Evolutionary conservation across 495 filamentous ascomycete genomes (phyloP).

Genomic region (Sordaria brevicollis): DNA sequence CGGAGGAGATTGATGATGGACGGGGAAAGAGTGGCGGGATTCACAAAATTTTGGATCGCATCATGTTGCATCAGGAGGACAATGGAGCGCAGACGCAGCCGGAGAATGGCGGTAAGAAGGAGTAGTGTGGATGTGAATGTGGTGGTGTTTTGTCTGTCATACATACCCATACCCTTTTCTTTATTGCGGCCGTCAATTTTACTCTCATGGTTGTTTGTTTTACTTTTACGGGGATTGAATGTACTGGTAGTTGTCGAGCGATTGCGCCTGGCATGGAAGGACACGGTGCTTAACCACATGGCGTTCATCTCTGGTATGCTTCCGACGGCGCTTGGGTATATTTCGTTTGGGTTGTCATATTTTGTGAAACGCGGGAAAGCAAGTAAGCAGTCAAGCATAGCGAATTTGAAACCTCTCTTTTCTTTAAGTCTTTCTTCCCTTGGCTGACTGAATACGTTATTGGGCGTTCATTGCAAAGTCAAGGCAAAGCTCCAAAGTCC

Average conservation of each 20-base stretch:
- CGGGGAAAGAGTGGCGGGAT: constrained; percentile 33
- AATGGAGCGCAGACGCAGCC: not conserved
- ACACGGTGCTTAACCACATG: not conserved
- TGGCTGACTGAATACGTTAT: not conserved
- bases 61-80: constrained; percentile 6
- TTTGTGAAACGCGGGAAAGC: not conserved
- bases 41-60: constrained; percentile 40
- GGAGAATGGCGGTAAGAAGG: not conserved
- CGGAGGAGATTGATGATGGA: constrained; percentile 55
- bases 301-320: not conserved
- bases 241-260: not conserved
- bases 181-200: not conserved
- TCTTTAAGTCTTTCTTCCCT: not conserved
- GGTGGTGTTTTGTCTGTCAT: not conserved
- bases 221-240: not conserved
- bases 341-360: not conserved
- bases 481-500: not conserved
- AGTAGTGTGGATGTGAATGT: too few species aligned
- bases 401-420: not conserved
- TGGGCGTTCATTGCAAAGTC: not conserved
- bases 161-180: not conserved
- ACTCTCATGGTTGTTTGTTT: not conserved
- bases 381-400: not conserved
- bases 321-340: not conserved
- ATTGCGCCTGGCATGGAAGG: not conserved